Evolutionary conservation across 2,329 filamentous ascomycete species (phyloP).

Genomic region (Colletotrichum sp.): DNA sequence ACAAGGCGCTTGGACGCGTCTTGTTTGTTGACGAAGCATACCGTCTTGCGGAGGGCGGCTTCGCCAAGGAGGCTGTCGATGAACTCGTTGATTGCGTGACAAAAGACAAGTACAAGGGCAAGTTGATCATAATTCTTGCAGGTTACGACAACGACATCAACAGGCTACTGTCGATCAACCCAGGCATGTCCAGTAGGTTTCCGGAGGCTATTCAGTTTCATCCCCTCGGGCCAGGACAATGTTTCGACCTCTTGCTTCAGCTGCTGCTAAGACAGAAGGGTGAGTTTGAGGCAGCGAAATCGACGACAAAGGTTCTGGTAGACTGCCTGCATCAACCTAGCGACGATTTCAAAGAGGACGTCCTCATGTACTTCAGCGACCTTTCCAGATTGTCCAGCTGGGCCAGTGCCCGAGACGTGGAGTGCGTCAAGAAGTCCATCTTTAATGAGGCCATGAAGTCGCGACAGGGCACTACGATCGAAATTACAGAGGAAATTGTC

Average conservation of each 20-base stretch:
- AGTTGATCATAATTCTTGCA: conserved; percentile 71
- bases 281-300: not conserved
- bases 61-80: conserved; percentile 61
- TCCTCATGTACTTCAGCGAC: not conserved
- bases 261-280: not conserved
- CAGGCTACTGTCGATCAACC: conserved; percentile 63
- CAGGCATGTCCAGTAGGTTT: conserved; percentile 69
- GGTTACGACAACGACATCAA: conserved; percentile 74
- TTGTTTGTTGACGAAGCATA: conserved; percentile 79
- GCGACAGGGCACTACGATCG: conserved; percentile 6
- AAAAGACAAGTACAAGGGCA: conserved; percentile 62
- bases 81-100: conserved; percentile 58
- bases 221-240: conserved; percentile 45
- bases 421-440: conserved; percentile 32
- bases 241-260: conserved; percentile 38
- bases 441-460: not conserved
- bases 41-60: conserved; percentile 61
- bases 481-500: not conserved
- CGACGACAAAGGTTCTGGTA: not conserved
- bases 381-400: not conserved
- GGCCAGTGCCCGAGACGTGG: conserved; percentile 20
- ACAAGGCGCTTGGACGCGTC: conserved; percentile 68
- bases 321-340: not conserved
- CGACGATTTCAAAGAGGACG: not conserved
- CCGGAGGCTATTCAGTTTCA: conserved; percentile 65